Evolutionary conservation across 352 stramenopile genomes (phyloP), one percentile per base, ranked within the genome.

Genomic region (Globisporangium perplexum): DNA sequence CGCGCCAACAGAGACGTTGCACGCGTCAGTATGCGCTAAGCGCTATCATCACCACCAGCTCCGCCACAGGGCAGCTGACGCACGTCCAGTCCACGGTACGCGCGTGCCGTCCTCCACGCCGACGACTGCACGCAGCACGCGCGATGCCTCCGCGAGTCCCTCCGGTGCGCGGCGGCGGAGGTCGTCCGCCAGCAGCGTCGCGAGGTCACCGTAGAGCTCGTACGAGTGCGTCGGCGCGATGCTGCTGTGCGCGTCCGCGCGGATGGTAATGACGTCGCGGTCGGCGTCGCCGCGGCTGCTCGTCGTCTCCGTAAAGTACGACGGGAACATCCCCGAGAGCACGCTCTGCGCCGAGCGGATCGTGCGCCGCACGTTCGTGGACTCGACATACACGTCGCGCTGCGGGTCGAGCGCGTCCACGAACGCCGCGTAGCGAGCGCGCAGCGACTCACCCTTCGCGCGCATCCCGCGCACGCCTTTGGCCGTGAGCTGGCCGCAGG

Each of bases 331-430:
- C 14, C 83, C 83, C 4, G 60, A 68, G 20, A 90, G 64, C 24
- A 90, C 57, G 62, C 77, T 79, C 63, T 93, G 79, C 36, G 77
- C 72, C 18, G 83, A 90, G 2, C 72, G 70, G 38, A 90, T 84
- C 26, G 83, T 93, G 18, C 79, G 69, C 1, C 75, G 62, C 48
- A 93, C 83, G 59, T 93, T 90, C 47, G 83, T 93, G 51, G 77
- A 90, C 54, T 86, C 65, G 15, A 90, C 76, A 47, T 90, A 76
- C 31, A 92, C 60, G 36, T 89, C 61, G 14, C 31, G 47, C 7
- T 53, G 39, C 14, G 75, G 69, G 26, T 86, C 48, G 1, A 68
- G 39, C 12, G 57, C 50, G 10, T 53, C 22, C 18, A 92, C 43
- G 14, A 90, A 65, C 7, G 35, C 31, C 0, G 50, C 48, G 62